Base-by-base conservation (phyloP, 2,329 filamentous ascomycete species). In the Hirsutella rhossiliensis region DNA sequence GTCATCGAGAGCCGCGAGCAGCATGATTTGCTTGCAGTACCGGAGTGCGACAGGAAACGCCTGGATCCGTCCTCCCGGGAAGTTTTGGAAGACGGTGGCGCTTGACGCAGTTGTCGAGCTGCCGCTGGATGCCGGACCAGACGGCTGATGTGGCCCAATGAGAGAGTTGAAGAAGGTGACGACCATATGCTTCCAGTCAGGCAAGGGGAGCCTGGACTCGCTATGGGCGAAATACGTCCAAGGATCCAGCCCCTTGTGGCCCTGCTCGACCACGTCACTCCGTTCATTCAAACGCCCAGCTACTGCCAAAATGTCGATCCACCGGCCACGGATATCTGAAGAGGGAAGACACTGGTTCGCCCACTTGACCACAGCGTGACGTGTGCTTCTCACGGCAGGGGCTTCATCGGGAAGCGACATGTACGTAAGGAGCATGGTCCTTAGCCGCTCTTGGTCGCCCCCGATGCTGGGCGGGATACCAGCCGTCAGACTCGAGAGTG, bases 331-430 rank as follows among this genome's bases (percentile, higher is more conserved):
- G 11, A 87, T 72, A 55, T 95, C 87, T 18, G 73, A 73, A 53
- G 87, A 96, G 1, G 83, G 77, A 5, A 98, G 69, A 55, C 87
- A 94, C 42, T 86, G 76, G 57, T 97, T 97, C 11, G 87, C 87
- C 71, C 90, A 96, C 46, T 92, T 85, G 8, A 92, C 81, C 20
- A 82, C 82, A 18, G 87, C 82, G 62, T 89, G 92, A 8, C 86
- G 79, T 30, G 84, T 84, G 54, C 84, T 89, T 51, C 83, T 75
- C n/a, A 80, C 67, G 15, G 75, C 67, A n/a, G 68, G 66, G 2
- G 2, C 60, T 54, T 6, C 64, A 15, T 75, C 69, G 0, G 66
- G 54, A 1, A 75, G 65, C 39, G 66, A 67, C 73, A 87, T 85
- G 52, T 87, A 83, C 27, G 73, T 71, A 9, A 88, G 66, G 9